These are phyloP conservation scores for Ottelia alismoides DNA, from an alignment of 106 monocot genomes.

Conservation along the genomic window DNA sequence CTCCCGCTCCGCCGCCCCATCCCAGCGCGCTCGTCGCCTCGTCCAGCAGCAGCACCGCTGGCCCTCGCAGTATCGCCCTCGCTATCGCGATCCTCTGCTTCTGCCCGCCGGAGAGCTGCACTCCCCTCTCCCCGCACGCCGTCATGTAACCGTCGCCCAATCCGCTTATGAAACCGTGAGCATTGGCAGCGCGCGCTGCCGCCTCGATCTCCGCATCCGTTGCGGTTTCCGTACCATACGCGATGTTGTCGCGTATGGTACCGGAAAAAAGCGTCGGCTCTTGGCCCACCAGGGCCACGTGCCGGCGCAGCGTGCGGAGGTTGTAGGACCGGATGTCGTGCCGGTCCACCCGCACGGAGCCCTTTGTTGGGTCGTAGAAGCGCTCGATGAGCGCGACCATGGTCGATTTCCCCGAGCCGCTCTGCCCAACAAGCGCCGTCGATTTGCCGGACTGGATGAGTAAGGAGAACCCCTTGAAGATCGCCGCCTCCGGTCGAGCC, in stretches of 20 bases:
- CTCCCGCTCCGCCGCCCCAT: slow-evolving; percentile 43
- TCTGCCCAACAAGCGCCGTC: slow-evolving; percentile 49
- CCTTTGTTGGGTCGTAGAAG: slow-evolving; percentile 66
- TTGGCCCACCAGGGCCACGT: slow-evolving; percentile 65
- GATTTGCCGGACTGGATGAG: slow-evolving; percentile 45
- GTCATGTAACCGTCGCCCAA: slow-evolving; percentile 61
- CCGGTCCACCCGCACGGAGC: slow-evolving; percentile 42
- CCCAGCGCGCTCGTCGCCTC: slow-evolving; percentile 88
- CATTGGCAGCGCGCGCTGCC: slow-evolving; percentile 56
- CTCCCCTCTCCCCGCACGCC: slow-evolving; percentile 50
- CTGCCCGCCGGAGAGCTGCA: slow-evolving; percentile 76
- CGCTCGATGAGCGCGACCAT: slow-evolving; percentile 65
- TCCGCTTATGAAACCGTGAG: slow-evolving; percentile 81
- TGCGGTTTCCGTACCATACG: slow-evolving; percentile 53
- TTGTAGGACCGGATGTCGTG: slow-evolving; percentile 42
- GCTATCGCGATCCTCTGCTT: slow-evolving; percentile 89
- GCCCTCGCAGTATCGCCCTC: slow-evolving; percentile 55
- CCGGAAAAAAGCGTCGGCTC: slow-evolving; percentile 71
- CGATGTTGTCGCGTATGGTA: slow-evolving; percentile 59
- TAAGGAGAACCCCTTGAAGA: slow-evolving; percentile 51
- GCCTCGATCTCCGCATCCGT: slow-evolving; percentile 48
- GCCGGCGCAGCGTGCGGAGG: slow-evolving; percentile 37
- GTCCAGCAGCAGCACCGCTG: slow-evolving; percentile 57
- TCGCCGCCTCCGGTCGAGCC: slow-evolving; percentile 26
- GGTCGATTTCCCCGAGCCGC: slow-evolving; percentile 77